Evolutionary conservation across 2,329 filamentous ascomycete species (phyloP), one percentile per base, ranked within the genome.

Genomic region (Colletotrichum sidae): DNA sequence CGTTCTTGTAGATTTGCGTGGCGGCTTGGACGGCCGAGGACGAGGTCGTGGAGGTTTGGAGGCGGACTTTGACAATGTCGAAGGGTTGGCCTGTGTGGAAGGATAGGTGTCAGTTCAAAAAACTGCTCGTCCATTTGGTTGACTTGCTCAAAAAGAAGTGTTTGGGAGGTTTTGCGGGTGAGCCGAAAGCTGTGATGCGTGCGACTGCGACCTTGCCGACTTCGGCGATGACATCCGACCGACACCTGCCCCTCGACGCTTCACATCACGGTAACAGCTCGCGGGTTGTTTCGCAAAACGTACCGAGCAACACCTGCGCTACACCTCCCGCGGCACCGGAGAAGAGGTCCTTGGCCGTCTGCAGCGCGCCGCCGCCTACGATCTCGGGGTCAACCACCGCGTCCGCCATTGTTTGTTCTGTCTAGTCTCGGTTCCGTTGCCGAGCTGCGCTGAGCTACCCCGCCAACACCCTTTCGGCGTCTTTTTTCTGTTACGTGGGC

Each of bases 51-150:
- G 91, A 92, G 13, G 96, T 99, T 79, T 99, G 96, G 53, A 99
- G 86, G 60, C 96, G 92, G 73, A 99, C 96, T 83, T 99, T 99
- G 83, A 99, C 91, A 69, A 97, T 98, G 84, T 97, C 95, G 76
- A 90, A 90, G 65, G 88, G 88, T 77, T 91, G 88, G 74, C 88
- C 88, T 90, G 73, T 15, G 35, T 47, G n/a, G 17, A 10, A 47
- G 25, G 5, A 7, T 15, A 15, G 50, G 15, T 58, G 45, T 65
- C 6, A 9, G 33, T 25, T 25, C 25, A 25, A 25, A 25, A 5
- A 25, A 25, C 3, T 25, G 25, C 4, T 25, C 25, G 4, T 25
- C 25, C 2, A 4, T 25, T 25, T 25, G 25, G 3, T 25, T 5
- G 25, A 25, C 25, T 25, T 25, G 25, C 25, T 25, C 4, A 25